These are phyloP conservation scores for Podila horticola DNA, from an alignment of 192 early-diverging fungal species.

Conservation along the genomic window DNA sequence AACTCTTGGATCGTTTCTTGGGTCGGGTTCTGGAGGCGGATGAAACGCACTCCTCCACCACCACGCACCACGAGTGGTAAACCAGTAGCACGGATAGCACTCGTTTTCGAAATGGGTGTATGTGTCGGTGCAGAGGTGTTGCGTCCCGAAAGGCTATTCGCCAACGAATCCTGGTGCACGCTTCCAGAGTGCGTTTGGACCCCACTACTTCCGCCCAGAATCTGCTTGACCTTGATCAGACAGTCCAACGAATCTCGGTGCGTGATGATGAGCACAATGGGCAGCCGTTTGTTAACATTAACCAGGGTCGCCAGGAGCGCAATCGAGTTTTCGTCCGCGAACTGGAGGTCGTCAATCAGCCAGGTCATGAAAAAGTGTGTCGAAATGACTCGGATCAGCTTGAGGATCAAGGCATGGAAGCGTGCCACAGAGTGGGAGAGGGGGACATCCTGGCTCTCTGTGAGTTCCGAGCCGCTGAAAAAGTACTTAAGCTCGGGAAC, in stretches of 20 bases:
- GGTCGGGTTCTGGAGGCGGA: conserved; percentile 30
- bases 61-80: conserved; percentile 27
- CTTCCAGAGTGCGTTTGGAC: conserved; percentile 9
- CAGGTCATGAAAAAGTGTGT: conserved; percentile 54
- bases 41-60: conserved; percentile 42
- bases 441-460: conserved; percentile 35
- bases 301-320: conserved; percentile 37
- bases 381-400: conserved; percentile 48
- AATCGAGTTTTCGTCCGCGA: conserved; percentile 46
- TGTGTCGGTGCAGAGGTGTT: background rate
- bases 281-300: conserved; percentile 45
- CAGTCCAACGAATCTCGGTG: conserved; percentile 39
- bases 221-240: conserved; percentile 40
- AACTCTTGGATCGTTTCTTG: conserved; percentile 34
- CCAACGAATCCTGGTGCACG: conserved; percentile 21
- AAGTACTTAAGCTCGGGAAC: conserved; percentile 39
- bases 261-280: conserved; percentile 42
- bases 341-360: conserved; percentile 49
- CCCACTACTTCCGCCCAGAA: conserved; percentile 33
- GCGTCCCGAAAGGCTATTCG: background rate
- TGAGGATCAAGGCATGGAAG: conserved; percentile 39
- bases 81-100: conserved; percentile 21
- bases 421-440: conserved; percentile 39
- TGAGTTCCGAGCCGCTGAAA: conserved; percentile 40
- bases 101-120: conserved; percentile 2